Evolutionary conservation across 441 rosid genomes (phyloP), one percentile per base, ranked within the genome.

Genomic region (Gossypium trilobum): DNA sequence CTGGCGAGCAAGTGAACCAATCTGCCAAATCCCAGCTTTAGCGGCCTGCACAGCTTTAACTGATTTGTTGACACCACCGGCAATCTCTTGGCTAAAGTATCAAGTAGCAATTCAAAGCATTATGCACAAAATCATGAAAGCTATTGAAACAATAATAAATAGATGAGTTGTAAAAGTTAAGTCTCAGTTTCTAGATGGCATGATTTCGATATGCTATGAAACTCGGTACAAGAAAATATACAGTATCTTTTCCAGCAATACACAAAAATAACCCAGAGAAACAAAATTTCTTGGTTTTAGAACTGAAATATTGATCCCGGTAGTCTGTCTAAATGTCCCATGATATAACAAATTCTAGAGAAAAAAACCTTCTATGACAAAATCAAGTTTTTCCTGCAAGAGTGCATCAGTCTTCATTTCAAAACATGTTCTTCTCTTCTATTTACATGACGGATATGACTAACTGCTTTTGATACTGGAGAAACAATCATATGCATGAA

Each of bases 21-120:
- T 86, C 80, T 86, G 91, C 59, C 85, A 85, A 65, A 91, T 86
- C 77, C 98, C 96, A 68, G 92, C 92, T 85, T 91, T 94, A 16
- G 97, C 97, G 63, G 93, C 92, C 77, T 88, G 90, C 68, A 92
- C 96, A 56, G 82, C 95, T 87, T 91, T 83, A 60, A 98, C 84
- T 71, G 99, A 95, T 85, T 92, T 95, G 78, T 87, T 85, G 71
- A 91, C 86, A 61, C 97, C 99, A 67, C 91, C 94, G 52, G 86
- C 71, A 78, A 95, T 86, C 78, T 92, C 99, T 75, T 91, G 97
- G 87, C 99, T 95, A 79, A 36, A 52, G 55, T 33, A 17, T 11
- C 39, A 75, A 68, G 52, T 29, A 59, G 25, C 5, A 57, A 51
- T 60, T 14, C n/a, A n/a, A 11, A 73, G 63, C 46, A 60, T 22